Evolutionary conservation across 495 filamentous ascomycete genomes (phyloP), one percentile per base, ranked within the genome.

Genomic region (Margaritispora aquatica): DNA sequence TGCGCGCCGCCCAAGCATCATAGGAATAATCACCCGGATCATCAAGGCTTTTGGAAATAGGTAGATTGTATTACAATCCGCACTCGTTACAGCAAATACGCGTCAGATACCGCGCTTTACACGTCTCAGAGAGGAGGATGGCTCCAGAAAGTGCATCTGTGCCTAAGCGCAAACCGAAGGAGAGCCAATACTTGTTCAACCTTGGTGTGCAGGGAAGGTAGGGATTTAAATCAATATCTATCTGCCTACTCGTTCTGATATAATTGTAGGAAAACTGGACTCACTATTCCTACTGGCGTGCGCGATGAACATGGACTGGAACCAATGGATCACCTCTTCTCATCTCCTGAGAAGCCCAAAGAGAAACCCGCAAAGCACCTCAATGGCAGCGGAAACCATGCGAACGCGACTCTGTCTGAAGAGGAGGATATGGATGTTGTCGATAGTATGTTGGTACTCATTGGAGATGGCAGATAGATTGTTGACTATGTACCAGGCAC

Each of bases 281-380:
- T 95, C 27, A 88, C 84, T 0, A 71, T 98, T 26, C 80, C 83
- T 68, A 82, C 78, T 55, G 89, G 89, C 41, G 74, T 87, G 54
- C 86, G 90, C 73, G 91, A 97, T 73, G 94, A 92, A 68, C 76
- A 96, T 79, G 94, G 95, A 70, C 81, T 98, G 73, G 91, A 97
- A 70, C 84, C 85, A 31, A 79, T 96, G 54, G 87, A 90, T 23
- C 80, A 80, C 51, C 83, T 96, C 63, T 97, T 96, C 72, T 96
- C 92, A 2, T 96, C 93, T 11, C 92, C 93, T 26, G 83, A 79
- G 56, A 88, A 86, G 60, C 70, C 77, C 5, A 76, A 83, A 19
- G 50, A 53, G 1, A 61, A 27, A 3, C 10, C 36, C 21, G 2
- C 13, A 9, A 46, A 27, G 13, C 48, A 44, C 22, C 24, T 5